Conservation (phyloP, 371 early-diverging fungal species). For the Choanephora cucurbitarum region DNA sequence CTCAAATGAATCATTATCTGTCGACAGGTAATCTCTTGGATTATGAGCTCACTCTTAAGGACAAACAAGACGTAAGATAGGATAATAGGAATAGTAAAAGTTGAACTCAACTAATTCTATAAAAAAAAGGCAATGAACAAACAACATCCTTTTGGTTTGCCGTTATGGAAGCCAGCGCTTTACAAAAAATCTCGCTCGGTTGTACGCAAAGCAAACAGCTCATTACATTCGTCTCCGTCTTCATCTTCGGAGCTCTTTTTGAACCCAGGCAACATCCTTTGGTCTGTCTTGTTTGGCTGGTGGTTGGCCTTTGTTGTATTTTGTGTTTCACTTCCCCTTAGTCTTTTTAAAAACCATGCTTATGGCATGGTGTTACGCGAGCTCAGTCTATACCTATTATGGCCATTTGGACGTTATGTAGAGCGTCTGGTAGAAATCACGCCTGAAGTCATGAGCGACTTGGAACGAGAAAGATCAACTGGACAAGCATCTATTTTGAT, state of each 20-base stretch:
- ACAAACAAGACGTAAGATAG: constrained; percentile 63
- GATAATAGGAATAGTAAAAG: constrained; percentile 1
- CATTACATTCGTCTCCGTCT: constrained; percentile 81
- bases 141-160: constrained; percentile 93
- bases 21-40: constrained; percentile 13
- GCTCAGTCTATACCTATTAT: constrained; percentile 78
- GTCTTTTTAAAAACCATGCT: constrained; percentile 54
- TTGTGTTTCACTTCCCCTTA: constrained; percentile 55
- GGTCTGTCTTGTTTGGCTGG: constrained; percentile 91
- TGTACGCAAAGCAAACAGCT: constrained; percentile 76
- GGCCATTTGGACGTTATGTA: constrained; percentile 96
- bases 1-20: not conserved
- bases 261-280: constrained; percentile 85
- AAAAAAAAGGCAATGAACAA: constrained; percentile 72
- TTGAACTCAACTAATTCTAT: not conserved
- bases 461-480: constrained; percentile 15
- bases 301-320: constrained; percentile 77
- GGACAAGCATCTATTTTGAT: constrained; percentile 11
- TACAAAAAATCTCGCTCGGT: constrained; percentile 94
- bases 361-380: constrained; percentile 70
- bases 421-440: constrained; percentile 49
- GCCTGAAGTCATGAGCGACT: constrained; percentile 23
- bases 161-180: constrained; percentile 96
- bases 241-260: constrained; percentile 66
- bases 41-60: constrained; percentile 65